These are phyloP conservation scores for Cladophialophora chaetospira DNA, from an alignment of 2,329 filamentous ascomycete species.

Conservation along the genomic window DNA sequence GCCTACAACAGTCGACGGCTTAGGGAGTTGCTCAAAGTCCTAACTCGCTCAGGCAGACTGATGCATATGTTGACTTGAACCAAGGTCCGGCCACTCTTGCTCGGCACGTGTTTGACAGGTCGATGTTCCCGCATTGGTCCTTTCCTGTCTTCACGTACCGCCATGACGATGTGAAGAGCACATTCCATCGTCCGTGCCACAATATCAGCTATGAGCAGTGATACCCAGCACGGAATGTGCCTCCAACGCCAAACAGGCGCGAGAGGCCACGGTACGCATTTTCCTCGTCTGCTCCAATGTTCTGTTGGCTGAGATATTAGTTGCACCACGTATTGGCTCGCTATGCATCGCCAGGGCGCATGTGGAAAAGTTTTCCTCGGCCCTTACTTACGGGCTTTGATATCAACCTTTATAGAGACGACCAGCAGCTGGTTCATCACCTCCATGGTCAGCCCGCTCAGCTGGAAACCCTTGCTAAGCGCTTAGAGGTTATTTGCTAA, in stretches of 20 bases:
- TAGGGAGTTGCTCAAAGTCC: neutral
- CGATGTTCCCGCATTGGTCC: neutral
- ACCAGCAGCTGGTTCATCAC: neutral
- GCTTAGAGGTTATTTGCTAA: neutral
- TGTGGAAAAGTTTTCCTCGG: conserved; percentile 11
- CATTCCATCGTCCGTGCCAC: neutral
- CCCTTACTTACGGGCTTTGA: neutral
- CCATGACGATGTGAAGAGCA: neutral
- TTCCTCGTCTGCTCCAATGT: neutral
- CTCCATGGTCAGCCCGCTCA: neutral
- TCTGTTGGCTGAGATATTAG: conserved; percentile 7
- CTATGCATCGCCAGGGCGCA: conserved; percentile 14
- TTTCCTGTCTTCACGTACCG: neutral
- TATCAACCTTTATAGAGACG: neutral
- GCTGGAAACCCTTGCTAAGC: too few species aligned
- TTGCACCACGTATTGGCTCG: conserved; percentile 22
- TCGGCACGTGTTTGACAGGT: conserved; percentile 15
- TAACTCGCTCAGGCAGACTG: neutral
- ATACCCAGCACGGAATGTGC: neutral
- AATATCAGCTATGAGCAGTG: neutral
- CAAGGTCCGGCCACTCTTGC: neutral
- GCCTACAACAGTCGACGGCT: neutral
- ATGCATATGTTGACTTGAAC: neutral
- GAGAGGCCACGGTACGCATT: neutral
- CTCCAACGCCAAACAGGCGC: neutral